These are phyloP conservation scores for Nothopassalora personata DNA, from an alignment of 2,329 filamentous ascomycete genomes.

Conservation along the genomic window DNA sequence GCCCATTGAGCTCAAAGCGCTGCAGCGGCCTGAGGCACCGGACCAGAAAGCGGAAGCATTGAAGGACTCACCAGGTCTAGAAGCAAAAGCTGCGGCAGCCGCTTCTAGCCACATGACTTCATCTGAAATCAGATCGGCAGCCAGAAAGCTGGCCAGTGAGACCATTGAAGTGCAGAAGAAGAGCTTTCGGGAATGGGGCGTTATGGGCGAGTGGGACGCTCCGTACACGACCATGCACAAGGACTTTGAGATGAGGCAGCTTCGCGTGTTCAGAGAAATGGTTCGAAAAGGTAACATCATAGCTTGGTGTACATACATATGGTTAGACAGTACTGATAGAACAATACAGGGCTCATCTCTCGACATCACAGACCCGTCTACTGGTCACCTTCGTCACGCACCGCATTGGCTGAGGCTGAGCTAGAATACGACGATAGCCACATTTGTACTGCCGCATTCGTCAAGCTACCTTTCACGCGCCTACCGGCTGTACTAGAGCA, in stretches of 20 bases:
- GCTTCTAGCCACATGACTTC: slow-evolving; percentile 33
- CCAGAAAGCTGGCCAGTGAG: slow-evolving; percentile 59
- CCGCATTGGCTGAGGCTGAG: slow-evolving; percentile 77
- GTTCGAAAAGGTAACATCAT: slow-evolving; percentile 50
- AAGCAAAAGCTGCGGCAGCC: slow-evolving; percentile 32
- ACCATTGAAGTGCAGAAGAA: slow-evolving; percentile 69
- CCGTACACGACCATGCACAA: slow-evolving; percentile 76
- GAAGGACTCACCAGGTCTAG: slow-evolving; percentile 29
- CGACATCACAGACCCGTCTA: slow-evolving; percentile 77
- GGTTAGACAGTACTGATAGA: slow-evolving; percentile 4
- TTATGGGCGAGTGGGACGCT: slow-evolving; percentile 76
- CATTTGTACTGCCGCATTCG: slow-evolving; percentile 65
- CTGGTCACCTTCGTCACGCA: slow-evolving; percentile 75
- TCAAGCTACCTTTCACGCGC: slow-evolving; percentile 65
- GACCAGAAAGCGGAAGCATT: slow-evolving; percentile 33
- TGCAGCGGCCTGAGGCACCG: slow-evolving; percentile 51
- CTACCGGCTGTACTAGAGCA: slow-evolving; percentile 41
- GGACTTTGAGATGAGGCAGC: slow-evolving; percentile 67
- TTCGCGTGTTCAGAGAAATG: slow-evolving; percentile 71
- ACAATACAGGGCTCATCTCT: slow-evolving; percentile 59
- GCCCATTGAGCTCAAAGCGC: slow-evolving; percentile 92
- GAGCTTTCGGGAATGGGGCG: slow-evolving; percentile 65
- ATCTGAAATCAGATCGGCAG: slow-evolving; percentile 58
- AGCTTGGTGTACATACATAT: neutral
- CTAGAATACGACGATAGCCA: slow-evolving; percentile 77